Percentiles rank a stretch among this genome's conserved stretches.
Conservation (phyloP, 805 yeast species). For the Metahyphopichia silvanorum region DNA sequence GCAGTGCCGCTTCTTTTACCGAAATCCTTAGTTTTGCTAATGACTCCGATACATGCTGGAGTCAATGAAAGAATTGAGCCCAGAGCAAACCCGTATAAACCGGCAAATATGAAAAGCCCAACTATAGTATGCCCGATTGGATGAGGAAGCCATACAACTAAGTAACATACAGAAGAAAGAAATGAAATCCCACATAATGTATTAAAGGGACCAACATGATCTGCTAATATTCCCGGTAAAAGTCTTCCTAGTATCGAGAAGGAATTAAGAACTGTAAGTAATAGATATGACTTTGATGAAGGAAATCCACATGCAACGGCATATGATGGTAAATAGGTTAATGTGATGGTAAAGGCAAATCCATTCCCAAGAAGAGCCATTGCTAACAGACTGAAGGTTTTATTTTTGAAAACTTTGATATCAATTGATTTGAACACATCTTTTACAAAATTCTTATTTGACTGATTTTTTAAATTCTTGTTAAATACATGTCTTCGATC, state of each 20-base stretch:
- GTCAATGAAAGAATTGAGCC: slow-evolving; percentile 22
- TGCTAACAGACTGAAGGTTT: slow-evolving; percentile 18
- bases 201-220: slow-evolving; percentile 22
- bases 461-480: slow-evolving; percentile 4
- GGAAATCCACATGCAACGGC: slow-evolving; percentile 20
- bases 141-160: slow-evolving; percentile 23
- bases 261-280: slow-evolving; percentile 21
- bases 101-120: slow-evolving; percentile 22
- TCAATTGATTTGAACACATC: slow-evolving; percentile 20
- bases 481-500: slow-evolving; percentile 17
- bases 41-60: slow-evolving; percentile 25
- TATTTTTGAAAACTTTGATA: slow-evolving; percentile 20
- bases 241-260: slow-evolving; percentile 25
- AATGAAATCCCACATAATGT: slow-evolving; percentile 18
- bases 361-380: slow-evolving; percentile 24
- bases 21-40: slow-evolving; percentile 21
- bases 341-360: slow-evolving; percentile 23
- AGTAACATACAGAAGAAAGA: slow-evolving; percentile 14
- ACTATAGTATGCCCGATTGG: slow-evolving; percentile 19
- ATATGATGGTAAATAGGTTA: slow-evolving; percentile 21
- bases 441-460: slow-evolving; percentile 6
- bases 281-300: slow-evolving; percentile 13
- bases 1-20: slow-evolving; percentile 26
- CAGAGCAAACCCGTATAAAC: slow-evolving; percentile 24
- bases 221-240: slow-evolving; percentile 22